Evolutionary conservation across 2,329 filamentous ascomycete genomes (phyloP).

Genomic region (Fusarium camptoceras): DNA sequence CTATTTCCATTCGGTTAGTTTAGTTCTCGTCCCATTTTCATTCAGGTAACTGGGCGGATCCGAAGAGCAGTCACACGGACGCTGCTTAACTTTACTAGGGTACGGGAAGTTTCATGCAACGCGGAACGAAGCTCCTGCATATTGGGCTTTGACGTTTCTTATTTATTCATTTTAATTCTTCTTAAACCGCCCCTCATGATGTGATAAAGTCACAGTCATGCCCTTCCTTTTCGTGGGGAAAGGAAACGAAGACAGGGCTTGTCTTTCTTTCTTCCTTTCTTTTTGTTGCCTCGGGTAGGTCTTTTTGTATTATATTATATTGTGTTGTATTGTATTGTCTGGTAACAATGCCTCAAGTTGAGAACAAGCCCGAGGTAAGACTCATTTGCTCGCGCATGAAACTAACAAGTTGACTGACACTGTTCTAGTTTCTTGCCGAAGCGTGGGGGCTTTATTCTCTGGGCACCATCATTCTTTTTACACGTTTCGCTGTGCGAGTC

Average conservation of each 20-base stretch:
- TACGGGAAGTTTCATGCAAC: not conserved
- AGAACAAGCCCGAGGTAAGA: not conserved
- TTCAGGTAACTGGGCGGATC: not conserved
- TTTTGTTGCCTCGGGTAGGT: not conserved
- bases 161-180: not conserved
- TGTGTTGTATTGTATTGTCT: not conserved
- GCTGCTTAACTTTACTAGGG: not conserved
- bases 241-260: not conserved
- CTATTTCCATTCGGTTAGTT: not conserved
- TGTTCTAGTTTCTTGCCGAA: constrained; percentile 45
- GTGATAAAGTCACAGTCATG: not conserved
- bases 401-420: not conserved
- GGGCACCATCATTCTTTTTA: constrained; percentile 49
- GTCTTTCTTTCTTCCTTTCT: not conserved
- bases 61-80: not conserved
- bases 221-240: not conserved
- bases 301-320: not conserved
- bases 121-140: not conserved
- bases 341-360: constrained; percentile 2
- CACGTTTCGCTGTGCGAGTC: constrained; percentile 52
- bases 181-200: not conserved
- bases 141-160: not conserved
- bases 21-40: not conserved
- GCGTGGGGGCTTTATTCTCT: constrained; percentile 50
- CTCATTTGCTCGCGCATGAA: not conserved